Evolutionary conservation across 2,329 filamentous ascomycete genomes (phyloP).

Genomic region (Cladophialophora psammophila): DNA sequence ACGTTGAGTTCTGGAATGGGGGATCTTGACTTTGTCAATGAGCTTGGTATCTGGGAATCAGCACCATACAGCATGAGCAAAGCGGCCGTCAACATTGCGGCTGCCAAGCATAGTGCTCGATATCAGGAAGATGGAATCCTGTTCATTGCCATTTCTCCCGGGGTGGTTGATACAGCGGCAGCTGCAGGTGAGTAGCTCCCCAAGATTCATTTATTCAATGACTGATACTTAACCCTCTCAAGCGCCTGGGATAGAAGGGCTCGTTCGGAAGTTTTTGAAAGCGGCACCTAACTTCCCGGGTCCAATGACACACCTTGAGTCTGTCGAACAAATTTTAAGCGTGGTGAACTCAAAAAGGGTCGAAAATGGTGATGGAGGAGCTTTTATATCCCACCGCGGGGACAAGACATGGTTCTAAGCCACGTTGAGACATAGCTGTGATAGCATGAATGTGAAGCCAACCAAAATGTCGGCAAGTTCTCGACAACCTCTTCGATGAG

Average conservation of each 20-base stretch:
- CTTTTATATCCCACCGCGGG: slow-evolving; percentile 62
- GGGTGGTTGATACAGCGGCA: slow-evolving; percentile 56
- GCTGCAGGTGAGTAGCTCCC: slow-evolving; percentile 24
- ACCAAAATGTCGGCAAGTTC: background rate
- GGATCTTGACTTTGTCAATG: slow-evolving; percentile 54
- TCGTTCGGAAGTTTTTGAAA: slow-evolving; percentile 44
- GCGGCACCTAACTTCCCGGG: slow-evolving; percentile 54
- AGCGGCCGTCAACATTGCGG: slow-evolving; percentile 60
- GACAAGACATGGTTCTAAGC: slow-evolving; percentile 61
- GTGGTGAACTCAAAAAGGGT: slow-evolving; percentile 52
- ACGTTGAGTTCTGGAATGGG: slow-evolving; percentile 57
- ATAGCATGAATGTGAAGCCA: background rate
- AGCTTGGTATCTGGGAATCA: slow-evolving; percentile 47
- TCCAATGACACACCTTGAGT: slow-evolving; percentile 47
- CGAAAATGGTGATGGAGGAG: slow-evolving; percentile 57
- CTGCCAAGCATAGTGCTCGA: slow-evolving; percentile 62
- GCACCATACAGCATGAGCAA: slow-evolving; percentile 60
- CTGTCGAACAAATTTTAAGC: slow-evolving; percentile 45
- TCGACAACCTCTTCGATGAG: background rate
- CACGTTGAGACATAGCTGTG: background rate
- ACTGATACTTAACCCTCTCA: background rate
- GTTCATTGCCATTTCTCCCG: slow-evolving; percentile 61
- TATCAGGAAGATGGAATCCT: slow-evolving; percentile 60
- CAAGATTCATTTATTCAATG: background rate
- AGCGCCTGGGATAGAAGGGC: slow-evolving; percentile 7